A percentile compares a stretch with the other conserved stretches of the same genome.
Conservation (phyloP, 768 basidiomycete genomes). For the Omphalotus guepiniiformis region DNA sequence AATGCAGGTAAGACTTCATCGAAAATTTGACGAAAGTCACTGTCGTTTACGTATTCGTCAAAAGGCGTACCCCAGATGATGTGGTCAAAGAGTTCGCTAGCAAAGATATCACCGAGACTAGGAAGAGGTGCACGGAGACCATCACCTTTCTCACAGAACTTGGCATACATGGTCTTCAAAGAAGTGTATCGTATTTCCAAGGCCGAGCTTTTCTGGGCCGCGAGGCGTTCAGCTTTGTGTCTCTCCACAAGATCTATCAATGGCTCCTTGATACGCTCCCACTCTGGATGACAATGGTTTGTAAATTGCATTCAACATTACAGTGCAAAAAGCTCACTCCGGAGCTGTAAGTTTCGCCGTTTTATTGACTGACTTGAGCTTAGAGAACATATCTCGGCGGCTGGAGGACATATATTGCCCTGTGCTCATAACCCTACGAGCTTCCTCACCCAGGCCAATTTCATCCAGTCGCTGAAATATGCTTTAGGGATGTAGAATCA, state of each 20-base stretch:
- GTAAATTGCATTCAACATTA: too few species aligned
- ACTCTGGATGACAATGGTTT: background rate
- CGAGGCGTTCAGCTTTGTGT: background rate
- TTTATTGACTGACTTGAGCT: conserved; percentile 6
- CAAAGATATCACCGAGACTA: background rate
- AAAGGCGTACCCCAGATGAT: background rate
- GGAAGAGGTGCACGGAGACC: background rate
- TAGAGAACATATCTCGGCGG: background rate
- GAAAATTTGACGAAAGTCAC: background rate
- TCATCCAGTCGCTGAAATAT: conserved; percentile 2
- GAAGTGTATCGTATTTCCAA: background rate
- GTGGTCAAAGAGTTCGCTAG: background rate
- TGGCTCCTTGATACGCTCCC: background rate
- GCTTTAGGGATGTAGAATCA: too few species aligned
- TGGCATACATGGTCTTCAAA: background rate
- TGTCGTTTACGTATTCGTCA: background rate
- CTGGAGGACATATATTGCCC: background rate
- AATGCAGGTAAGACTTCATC: background rate
- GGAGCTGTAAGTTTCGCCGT: background rate
- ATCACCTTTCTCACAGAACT: background rate
- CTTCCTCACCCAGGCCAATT: conserved; percentile 5
- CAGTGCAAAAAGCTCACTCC: background rate
- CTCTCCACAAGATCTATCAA: background rate
- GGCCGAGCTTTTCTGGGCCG: background rate
- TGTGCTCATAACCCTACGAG: background rate